Percentiles rank a stretch among this genome's conserved stretches.
Evolutionary conservation across 2,329 filamentous ascomycete genomes (phyloP).

Genomic region (Arthrinium puccinioides): DNA sequence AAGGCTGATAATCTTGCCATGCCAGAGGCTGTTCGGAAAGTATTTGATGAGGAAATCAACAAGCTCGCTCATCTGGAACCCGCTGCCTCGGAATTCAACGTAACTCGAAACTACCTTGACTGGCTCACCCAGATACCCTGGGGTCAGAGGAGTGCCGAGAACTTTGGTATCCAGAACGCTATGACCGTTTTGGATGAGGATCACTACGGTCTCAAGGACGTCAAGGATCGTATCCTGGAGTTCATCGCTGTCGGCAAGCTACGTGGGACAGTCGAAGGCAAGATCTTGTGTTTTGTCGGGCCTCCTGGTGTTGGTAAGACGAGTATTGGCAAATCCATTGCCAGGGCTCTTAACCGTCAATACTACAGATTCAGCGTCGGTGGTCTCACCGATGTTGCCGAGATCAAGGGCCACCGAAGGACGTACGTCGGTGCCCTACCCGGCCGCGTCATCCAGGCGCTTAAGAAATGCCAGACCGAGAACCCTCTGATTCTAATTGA

Average conservation of each 20-base stretch:
- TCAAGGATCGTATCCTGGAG: conserved; percentile 96
- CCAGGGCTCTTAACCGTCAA: conserved; percentile 84
- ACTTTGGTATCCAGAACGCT: conserved; percentile 90
- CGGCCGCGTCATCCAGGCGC: conserved; percentile 91
- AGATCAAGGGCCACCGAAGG: conserved; percentile 95
- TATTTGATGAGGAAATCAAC: conserved; percentile 97
- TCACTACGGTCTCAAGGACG: conserved; percentile 93
- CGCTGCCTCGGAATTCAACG: conserved; percentile 95
- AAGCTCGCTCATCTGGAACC: conserved; percentile 94
- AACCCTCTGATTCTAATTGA: conserved; percentile 96
- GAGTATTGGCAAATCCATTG: conserved; percentile 97
- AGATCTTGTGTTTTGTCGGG: conserved; percentile 95
- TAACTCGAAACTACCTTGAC: conserved; percentile 95
- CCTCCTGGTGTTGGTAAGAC: conserved; percentile 98
- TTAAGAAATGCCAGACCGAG: conserved; percentile 99
- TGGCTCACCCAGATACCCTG: conserved; percentile 98
- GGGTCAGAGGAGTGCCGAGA: conserved; percentile 92
- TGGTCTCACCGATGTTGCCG: conserved; percentile 91
- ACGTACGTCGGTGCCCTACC: conserved; percentile 95
- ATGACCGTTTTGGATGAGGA: conserved; percentile 90
- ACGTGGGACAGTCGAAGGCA: conserved; percentile 92
- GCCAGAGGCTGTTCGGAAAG: conserved; percentile 93
- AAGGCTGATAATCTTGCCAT: conserved; percentile 91
- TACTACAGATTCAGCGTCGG: conserved; percentile 99
- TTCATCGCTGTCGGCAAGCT: conserved; percentile 98